A percentile compares a stretch with the other conserved stretches of the same genome.
phyloP scores from a whole-genome alignment of 257 asterid species.

The Thymus mandschuricus region DNA sequence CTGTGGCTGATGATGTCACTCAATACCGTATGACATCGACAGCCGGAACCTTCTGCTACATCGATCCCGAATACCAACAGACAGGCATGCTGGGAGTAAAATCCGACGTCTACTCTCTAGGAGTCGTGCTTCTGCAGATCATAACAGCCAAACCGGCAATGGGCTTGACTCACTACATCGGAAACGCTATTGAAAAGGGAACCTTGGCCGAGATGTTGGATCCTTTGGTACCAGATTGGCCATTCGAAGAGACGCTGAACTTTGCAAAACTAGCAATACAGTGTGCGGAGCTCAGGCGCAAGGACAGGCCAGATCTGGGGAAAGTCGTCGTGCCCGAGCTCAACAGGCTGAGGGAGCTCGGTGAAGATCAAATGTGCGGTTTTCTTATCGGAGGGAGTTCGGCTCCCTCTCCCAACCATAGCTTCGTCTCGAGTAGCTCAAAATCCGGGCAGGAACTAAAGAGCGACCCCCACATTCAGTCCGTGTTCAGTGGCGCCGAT shows the following conservation, averaged over 20 bases:
- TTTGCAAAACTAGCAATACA: slow-evolving; percentile 66
- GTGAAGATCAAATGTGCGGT: slow-evolving; percentile 48
- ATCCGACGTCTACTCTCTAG: slow-evolving; percentile 82
- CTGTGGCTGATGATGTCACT: slow-evolving; percentile 68
- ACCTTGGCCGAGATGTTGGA: slow-evolving; percentile 60
- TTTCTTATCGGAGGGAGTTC: slow-evolving; percentile 39
- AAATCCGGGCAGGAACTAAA: slow-evolving; percentile 37
- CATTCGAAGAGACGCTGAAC: slow-evolving; percentile 53
- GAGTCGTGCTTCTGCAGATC: slow-evolving; percentile 68
- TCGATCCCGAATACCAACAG: slow-evolving; percentile 92
- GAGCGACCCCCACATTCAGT: slow-evolving; percentile 41
- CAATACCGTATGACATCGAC: slow-evolving; percentile 82
- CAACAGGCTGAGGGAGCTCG: slow-evolving; percentile 54
- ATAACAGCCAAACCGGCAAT: slow-evolving; percentile 73
- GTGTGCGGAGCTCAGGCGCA: slow-evolving; percentile 76
- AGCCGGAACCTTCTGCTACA: slow-evolving; percentile 89
- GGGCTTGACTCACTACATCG: slow-evolving; percentile 65
- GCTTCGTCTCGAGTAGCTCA: slow-evolving; percentile 33
- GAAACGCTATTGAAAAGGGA: slow-evolving; percentile 51
- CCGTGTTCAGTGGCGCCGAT: slow-evolving; percentile 25
- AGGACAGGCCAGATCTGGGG: slow-evolving; percentile 86
- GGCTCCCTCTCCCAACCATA: slow-evolving; percentile 44
- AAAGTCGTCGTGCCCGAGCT: slow-evolving; percentile 69
- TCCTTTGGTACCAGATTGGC: slow-evolving; percentile 77
- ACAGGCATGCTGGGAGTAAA: slow-evolving; percentile 90